These are phyloP conservation scores for Apiotrichum brassicae DNA, from an alignment of 1,284 basidiomycete species.

Conservation along the genomic window DNA sequence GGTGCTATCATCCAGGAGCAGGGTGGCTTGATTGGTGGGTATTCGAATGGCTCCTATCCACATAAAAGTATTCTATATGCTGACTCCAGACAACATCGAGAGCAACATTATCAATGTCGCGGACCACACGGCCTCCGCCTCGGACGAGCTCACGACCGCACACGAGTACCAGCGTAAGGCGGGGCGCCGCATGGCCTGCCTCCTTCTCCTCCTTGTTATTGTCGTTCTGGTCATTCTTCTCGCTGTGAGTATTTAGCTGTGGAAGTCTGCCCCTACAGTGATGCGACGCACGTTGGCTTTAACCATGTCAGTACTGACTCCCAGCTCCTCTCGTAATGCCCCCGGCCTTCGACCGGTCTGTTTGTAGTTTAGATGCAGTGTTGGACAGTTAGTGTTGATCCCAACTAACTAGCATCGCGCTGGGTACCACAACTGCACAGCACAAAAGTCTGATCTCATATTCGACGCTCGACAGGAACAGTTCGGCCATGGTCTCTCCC, in stretches of 20 bases:
- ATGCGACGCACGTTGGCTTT: too few species aligned
- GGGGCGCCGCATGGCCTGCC: slow-evolving; percentile 78
- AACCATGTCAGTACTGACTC: not conserved
- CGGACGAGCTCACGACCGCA: slow-evolving; percentile 80
- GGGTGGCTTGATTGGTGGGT: slow-evolving; percentile 84
- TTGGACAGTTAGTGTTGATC: not conserved
- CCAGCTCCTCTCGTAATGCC: slow-evolving; percentile 21
- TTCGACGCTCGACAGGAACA: too few species aligned
- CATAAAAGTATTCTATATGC: not conserved
- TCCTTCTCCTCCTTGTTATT: slow-evolving; percentile 79
- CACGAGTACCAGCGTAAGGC: slow-evolving; percentile 93
- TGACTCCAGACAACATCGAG: slow-evolving; percentile 80
- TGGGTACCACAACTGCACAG: too few species aligned
- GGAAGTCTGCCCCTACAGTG: too few species aligned
- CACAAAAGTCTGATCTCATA: too few species aligned
- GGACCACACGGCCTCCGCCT: slow-evolving; percentile 74
- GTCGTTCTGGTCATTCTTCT: slow-evolving; percentile 86
- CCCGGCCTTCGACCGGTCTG: not conserved
- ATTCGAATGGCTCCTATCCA: not conserved
- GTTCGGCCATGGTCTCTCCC: too few species aligned
- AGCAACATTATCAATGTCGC: slow-evolving; percentile 85
- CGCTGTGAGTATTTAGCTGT: slow-evolving; percentile 59
- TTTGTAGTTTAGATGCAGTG: not conserved
- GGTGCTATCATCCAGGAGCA: slow-evolving; percentile 93
- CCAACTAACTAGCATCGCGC: too few species aligned